phyloP scores from a whole-genome alignment of 306 rosid species.

The Quercus cerris region DNA sequence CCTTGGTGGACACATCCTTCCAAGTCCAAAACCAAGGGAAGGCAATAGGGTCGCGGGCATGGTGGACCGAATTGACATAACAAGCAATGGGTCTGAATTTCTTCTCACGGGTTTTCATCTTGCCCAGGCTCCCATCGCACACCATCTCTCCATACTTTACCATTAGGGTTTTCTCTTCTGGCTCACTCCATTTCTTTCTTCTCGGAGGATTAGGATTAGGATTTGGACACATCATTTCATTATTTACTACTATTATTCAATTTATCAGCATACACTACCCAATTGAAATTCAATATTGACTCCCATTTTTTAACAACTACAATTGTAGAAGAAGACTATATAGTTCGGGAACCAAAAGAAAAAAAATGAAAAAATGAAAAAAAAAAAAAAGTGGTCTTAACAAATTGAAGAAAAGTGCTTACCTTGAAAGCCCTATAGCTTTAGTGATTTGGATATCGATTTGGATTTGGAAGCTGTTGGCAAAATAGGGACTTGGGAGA shows the following conservation, averaged over 20 bases:
- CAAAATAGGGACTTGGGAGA: no score
- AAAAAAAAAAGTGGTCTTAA: neutral
- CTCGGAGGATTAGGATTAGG: slow-evolving; percentile 46
- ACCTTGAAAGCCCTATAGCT: neutral
- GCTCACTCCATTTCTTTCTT: slow-evolving; percentile 98
- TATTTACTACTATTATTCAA: neutral
- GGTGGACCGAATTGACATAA: slow-evolving; percentile 77
- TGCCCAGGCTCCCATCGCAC: slow-evolving; percentile 70
- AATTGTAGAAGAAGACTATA: no score
- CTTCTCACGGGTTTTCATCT: slow-evolving; percentile 93
- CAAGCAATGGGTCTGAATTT: slow-evolving; percentile 87
- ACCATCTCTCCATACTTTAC: slow-evolving; percentile 86
- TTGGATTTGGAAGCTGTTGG: no score
- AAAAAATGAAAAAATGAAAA: slow-evolving; percentile 2
- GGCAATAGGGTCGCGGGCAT: slow-evolving; percentile 61
- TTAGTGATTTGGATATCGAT: no score
- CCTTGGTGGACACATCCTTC: slow-evolving; percentile 97
- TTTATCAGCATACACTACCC: no score
- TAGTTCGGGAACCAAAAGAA: slow-evolving; percentile 19
- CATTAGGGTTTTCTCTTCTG: slow-evolving; percentile 90
- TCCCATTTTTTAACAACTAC: no score
- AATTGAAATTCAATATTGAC: no score
- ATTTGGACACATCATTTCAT: slow-evolving; percentile 42
- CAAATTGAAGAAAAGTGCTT: slow-evolving; percentile 4
- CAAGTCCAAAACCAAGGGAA: slow-evolving; percentile 97